Conservation (phyloP, 139 green algal genomes). For the Picochlorum sp. region DNA sequence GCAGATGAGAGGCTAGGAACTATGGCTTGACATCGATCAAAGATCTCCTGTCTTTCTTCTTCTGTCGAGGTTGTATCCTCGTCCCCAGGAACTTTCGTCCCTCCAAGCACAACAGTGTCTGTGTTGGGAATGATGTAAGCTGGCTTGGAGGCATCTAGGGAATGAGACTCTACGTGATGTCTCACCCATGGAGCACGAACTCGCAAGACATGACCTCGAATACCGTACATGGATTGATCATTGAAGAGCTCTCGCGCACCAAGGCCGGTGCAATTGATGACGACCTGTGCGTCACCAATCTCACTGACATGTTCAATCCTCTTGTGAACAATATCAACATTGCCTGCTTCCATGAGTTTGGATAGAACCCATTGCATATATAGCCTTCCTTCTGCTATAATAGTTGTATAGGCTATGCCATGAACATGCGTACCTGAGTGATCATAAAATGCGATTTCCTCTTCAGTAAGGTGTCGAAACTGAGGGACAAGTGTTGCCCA, state of each 20-base stretch:
- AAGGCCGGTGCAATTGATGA: constrained; percentile 49
- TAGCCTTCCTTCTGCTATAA: constrained; percentile 40
- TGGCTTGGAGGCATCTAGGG: constrained; percentile 1
- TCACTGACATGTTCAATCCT: constrained; percentile 20
- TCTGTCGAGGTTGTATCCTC: constrained; percentile 1
- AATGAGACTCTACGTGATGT: constrained; percentile 9
- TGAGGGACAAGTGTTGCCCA: constrained; percentile 36
- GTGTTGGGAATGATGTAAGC: constrained; percentile 51
- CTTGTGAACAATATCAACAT: constrained; percentile 16
- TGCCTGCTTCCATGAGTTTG: constrained; percentile 12
- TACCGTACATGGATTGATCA: constrained; percentile 39
- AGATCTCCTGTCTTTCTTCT: constrained; percentile 37
- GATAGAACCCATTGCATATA: constrained; percentile 39
- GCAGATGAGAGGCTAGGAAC: constrained; percentile 43
- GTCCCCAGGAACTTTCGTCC: constrained; percentile 25
- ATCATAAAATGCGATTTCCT: constrained; percentile 30
- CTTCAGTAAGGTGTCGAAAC: constrained; percentile 24
- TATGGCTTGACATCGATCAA: constrained; percentile 23
- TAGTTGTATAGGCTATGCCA: constrained; percentile 40
- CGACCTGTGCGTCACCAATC: constrained; percentile 14
- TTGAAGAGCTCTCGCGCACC: constrained; percentile 36
- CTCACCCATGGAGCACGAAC: constrained; percentile 53
- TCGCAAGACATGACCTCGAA: constrained; percentile 47
- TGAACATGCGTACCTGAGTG: constrained; percentile 5
- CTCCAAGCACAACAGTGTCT: constrained; percentile 34